Evolutionary conservation across 306 rosid genomes (phyloP).

Genomic region (Coriaria nepalensis): DNA sequence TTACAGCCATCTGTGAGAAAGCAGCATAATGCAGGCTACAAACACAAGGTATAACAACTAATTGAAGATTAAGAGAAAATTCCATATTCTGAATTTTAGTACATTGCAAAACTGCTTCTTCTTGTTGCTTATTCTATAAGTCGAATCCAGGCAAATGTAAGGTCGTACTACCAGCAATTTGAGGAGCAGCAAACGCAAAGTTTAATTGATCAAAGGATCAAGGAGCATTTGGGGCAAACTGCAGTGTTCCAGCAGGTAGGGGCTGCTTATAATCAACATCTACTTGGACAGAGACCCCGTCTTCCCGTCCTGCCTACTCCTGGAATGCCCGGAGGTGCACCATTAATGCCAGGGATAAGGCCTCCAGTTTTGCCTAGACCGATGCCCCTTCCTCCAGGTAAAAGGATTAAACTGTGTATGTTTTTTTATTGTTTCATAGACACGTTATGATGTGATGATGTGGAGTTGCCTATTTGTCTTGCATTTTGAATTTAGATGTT

Average conservation of each 20-base stretch:
- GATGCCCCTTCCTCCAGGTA: conserved; percentile 60
- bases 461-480: not conserved
- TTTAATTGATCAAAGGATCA: conserved; percentile 88
- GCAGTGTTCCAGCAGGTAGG: conserved; percentile 89
- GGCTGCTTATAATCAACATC: conserved; percentile 66
- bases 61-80: too few species aligned
- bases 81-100: not conserved
- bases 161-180: conserved; percentile 79
- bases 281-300: conserved; percentile 60
- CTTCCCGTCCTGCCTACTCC: conserved; percentile 67
- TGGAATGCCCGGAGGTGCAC: conserved; percentile 45
- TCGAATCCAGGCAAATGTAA: conserved; percentile 61
- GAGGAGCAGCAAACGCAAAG: conserved; percentile 97
- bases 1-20: conserved; percentile 94
- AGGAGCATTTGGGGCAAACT: conserved; percentile 92
- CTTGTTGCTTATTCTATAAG: conserved; percentile 1
- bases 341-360: conserved; percentile 60
- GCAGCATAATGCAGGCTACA: conserved; percentile 97
- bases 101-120: not conserved
- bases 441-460: not conserved
- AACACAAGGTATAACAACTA: conserved; percentile 55
- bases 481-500: not conserved
- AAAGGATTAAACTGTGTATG: not conserved
- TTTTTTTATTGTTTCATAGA: too few species aligned
- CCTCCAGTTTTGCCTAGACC: conserved; percentile 86